Conservation (phyloP, 768 basidiomycete genomes). For the Termitomyces sp. region DNA sequence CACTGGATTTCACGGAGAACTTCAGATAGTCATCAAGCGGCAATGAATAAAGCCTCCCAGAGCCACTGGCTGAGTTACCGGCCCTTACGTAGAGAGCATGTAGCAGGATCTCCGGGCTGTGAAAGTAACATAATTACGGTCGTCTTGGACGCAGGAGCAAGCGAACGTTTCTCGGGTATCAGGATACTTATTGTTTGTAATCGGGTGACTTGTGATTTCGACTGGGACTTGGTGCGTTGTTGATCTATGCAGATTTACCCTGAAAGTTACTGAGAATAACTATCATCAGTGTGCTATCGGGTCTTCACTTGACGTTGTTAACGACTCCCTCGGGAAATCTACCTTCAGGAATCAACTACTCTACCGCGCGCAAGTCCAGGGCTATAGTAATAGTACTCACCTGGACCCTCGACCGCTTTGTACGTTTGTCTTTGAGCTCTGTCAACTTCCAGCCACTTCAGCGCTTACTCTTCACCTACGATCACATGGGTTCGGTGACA, state of each 20-base stretch:
- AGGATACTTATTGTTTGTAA: neutral
- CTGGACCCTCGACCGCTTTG: neutral
- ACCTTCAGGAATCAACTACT: neutral
- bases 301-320: neutral
- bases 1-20: neutral
- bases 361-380: neutral
- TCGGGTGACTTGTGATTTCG: neutral
- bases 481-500: neutral
- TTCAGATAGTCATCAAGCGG: neutral
- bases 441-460: neutral
- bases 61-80: constrained; percentile 1
- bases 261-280: neutral
- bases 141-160: neutral
- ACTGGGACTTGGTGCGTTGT: neutral
- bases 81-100: neutral
- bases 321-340: neutral
- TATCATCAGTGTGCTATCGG: neutral
- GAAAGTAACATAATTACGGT: neutral
- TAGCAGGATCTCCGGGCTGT: neutral
- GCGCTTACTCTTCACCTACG: neutral
- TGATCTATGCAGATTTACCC: neutral
- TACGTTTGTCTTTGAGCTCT: constrained; percentile 2
- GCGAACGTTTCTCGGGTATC: neutral
- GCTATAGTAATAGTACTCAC: neutral
- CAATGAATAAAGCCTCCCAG: neutral